Conservation (phyloP, 768 basidiomycete genomes). For the Termitomyces bulborhizus region DNA sequence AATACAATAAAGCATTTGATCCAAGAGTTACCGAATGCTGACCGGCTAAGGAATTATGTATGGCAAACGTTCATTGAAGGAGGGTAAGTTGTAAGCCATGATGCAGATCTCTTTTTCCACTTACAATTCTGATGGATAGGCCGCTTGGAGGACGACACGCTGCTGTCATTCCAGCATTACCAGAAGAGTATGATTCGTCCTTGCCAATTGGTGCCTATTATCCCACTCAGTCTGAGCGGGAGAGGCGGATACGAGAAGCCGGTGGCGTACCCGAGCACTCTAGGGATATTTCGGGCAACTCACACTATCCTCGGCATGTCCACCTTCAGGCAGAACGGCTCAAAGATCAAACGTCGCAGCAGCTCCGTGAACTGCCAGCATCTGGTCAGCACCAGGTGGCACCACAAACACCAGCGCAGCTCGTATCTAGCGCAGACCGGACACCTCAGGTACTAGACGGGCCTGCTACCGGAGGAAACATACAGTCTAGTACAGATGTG, state of each 20-base stretch:
- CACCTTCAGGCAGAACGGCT: conserved; percentile 19
- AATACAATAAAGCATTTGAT: conserved; percentile 88
- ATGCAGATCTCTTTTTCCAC: conserved; percentile 1
- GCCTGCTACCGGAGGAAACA: neutral
- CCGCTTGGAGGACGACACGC: conserved; percentile 78
- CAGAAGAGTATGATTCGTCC: conserved; percentile 61
- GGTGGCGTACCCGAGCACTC: conserved; percentile 23
- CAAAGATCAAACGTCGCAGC: conserved; percentile 18
- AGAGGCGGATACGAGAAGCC: conserved; percentile 24
- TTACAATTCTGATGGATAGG: conserved; percentile 27
- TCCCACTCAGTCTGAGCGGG: conserved; percentile 24
- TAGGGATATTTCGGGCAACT: conserved; percentile 22
- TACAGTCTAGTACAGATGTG: conserved; percentile 15
- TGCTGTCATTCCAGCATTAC: conserved; percentile 73
- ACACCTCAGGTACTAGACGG: conserved; percentile 2
- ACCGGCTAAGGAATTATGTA: conserved; percentile 71
- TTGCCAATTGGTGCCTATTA: conserved; percentile 43
- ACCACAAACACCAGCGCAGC: neutral
- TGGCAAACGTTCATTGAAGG: conserved; percentile 86
- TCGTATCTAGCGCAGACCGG: conserved; percentile 2
- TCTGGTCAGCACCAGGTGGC: neutral
- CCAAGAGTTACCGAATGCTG: conserved; percentile 75
- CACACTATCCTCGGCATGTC: conserved; percentile 47
- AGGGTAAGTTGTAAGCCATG: conserved; percentile 49
- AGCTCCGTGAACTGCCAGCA: neutral